phyloP scores from a whole-genome alignment of 2,329 filamentous ascomycete genomes.

The Capronia epimyces region DNA sequence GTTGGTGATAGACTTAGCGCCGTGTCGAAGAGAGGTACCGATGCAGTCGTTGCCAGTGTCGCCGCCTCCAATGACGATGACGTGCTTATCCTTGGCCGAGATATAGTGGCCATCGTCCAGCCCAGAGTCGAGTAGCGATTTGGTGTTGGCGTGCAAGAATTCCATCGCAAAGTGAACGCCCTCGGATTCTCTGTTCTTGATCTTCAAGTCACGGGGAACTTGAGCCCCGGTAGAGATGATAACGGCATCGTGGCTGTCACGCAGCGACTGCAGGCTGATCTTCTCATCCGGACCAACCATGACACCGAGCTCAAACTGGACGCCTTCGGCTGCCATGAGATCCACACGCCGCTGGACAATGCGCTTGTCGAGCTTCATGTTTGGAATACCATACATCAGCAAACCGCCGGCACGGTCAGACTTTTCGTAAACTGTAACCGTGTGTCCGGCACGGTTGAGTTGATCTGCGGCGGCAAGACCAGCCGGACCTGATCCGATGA shows the following conservation, averaged over 20 bases:
- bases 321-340: conserved; percentile 85
- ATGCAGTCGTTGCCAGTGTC: conserved; percentile 98
- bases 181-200: conserved; percentile 78
- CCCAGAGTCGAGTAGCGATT: conserved; percentile 89
- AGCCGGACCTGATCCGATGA: conserved; percentile 88
- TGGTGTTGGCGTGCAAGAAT: conserved; percentile 95
- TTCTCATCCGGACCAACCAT: conserved; percentile 70
- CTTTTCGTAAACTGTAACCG: conserved; percentile 86
- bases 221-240: conserved; percentile 90
- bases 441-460: conserved; percentile 86
- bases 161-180: conserved; percentile 97
- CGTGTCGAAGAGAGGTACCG: conserved; percentile 90
- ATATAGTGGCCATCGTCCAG: conserved; percentile 81
- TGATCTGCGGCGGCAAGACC: conserved; percentile 89
- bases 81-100: conserved; percentile 90
- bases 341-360: conserved; percentile 92
- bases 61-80: conserved; percentile 94
- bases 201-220: conserved; percentile 85
- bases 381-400: conserved; percentile 97
- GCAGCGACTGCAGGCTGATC: conserved; percentile 64
- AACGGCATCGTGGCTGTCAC: conserved; percentile 71
- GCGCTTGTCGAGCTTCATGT: conserved; percentile 99
- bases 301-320: conserved; percentile 73
- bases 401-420: conserved; percentile 85
- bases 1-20: conserved; percentile 92